Base-by-base conservation (phyloP, 306 rosid species). In the Cucurbita moschata region DNA sequence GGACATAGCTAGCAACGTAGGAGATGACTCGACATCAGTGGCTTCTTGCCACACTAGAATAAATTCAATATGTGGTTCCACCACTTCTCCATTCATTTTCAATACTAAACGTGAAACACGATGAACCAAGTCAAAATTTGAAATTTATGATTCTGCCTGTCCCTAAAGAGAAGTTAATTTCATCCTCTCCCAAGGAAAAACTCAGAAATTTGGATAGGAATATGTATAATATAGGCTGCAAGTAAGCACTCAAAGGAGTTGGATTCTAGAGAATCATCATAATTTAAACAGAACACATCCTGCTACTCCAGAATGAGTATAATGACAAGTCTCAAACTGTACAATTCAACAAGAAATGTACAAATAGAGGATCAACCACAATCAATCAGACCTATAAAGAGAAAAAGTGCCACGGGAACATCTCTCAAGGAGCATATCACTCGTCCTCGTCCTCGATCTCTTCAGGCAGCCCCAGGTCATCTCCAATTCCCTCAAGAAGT, bases 401-500 rank as follows among this genome's bases (percentile, higher is more conserved):
- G 56, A 37, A 70, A 2, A 15, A 30, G 30, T 14, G 74, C 47
- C 47, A 51, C 70, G 58, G 7, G 57, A 10, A 42, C 67, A 59
- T n/a, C 47, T 30, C 63, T 2, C 23, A 30, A 30, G 69, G n/a
- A 14, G 55, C 39, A 51, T 19, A 53, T 76, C 77, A 74, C 1
- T 49, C 88, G 39, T 82, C 97, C 14, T 30, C 35, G 35, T 30
- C 35, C 35, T 30, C 35, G 35, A 30, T 2, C 35, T 57, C 90
- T 40, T 77, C 87, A 30, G 86, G 86, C 65, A 84, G 58, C 4
- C 86, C 97, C 5, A 59, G 44, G 5, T 91, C 99, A 72, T 94
- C 98, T 38, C 97, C 98, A 39, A 94, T 75, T 51, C 88, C 96
- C 79, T 91, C 97, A 14, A 94, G 97, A 61, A 94, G 85, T 77